phyloP scores from a whole-genome alignment of 2,329 filamentous ascomycete species.

The Xylariaceae sp. region DNA sequence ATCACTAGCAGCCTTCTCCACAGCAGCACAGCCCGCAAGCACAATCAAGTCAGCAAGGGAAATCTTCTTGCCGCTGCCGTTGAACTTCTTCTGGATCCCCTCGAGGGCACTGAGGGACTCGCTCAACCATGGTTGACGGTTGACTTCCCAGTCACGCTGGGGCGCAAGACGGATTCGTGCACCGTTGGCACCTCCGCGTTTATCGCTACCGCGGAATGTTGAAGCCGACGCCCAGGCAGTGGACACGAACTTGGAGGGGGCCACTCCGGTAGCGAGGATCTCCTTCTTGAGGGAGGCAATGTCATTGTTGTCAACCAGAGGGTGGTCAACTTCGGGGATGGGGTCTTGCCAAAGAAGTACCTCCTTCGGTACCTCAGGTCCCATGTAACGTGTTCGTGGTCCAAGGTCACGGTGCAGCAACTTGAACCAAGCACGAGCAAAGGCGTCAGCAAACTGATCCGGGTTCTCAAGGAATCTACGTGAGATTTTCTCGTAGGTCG shows the following conservation, averaged over 20 bases:
- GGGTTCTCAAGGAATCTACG: conserved; percentile 65
- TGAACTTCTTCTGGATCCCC: conserved; percentile 63
- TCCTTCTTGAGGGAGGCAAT: conserved; percentile 63
- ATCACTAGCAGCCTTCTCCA: conserved; percentile 64
- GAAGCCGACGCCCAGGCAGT: conserved; percentile 67
- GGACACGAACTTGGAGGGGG: conserved; percentile 57
- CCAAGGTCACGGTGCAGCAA: conserved; percentile 77
- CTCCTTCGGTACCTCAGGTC: conserved; percentile 69
- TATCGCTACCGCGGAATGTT: conserved; percentile 71
- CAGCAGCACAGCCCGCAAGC: conserved; percentile 63
- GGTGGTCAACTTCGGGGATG: conserved; percentile 55
- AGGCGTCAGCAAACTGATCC: conserved; percentile 64
- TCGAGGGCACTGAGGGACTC: conserved; percentile 60
- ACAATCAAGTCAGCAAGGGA: conserved; percentile 78
- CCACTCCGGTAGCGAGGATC: conserved; percentile 60
- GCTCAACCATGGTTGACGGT: conserved; percentile 64
- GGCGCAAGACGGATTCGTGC: conserved; percentile 71
- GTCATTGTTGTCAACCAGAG: conserved; percentile 58
- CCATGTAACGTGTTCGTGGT: conserved; percentile 65
- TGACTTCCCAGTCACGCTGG: conserved; percentile 68
- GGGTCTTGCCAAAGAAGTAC: conserved; percentile 72
- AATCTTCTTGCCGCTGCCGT: conserved; percentile 62
- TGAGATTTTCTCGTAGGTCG: conserved; percentile 71
- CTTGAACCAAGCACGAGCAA: conserved; percentile 78
- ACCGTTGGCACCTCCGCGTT: conserved; percentile 79